Base-by-base conservation (phyloP, 257 asterid genomes). In the Echites panduratus region DNA sequence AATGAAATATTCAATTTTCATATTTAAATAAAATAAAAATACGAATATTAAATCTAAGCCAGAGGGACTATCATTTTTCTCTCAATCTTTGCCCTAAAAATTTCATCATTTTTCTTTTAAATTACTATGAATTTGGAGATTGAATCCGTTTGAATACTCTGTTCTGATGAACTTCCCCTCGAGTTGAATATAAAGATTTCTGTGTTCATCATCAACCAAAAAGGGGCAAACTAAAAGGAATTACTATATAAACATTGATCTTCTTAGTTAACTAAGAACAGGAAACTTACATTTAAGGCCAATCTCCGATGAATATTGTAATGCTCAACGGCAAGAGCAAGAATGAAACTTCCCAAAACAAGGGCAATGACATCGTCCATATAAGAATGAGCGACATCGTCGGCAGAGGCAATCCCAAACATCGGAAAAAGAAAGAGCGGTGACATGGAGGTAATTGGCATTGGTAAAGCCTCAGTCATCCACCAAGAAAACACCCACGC, bases 311-410 rank as follows among this genome's bases (percentile, higher is more conserved):
- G 98, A 3, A 93, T 91, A 80, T 93, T 93, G 78, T 93, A 93
- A 75, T 93, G 96, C 86, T 93, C 98, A 5, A 93, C 97, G 5
- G 98, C 97, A 44, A 93, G 90, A 20, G 98, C 98, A 52, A 93
- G 96, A 6, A 93, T 93, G 79, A 93, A 93, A 26, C 97, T 93
- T 22, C 98, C 98, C 0, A 93, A 83, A 7, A 93, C 96, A 22
- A 91, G 97, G 11, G 96, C 66, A 29, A 93, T 93, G 5, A 93
- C 97, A 56, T 93, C 98, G 45, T 91, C 94, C 96, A 90, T 88
- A 66, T 93, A 93, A 4, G 96, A 83, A 1, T 73, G 79, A 1
- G 96, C 98, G 26, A 93, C 97, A 72, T 85, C 96, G 9, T 93
- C 97, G 27, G 96, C 87, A 32, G 90, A 53, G 19, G 96, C 66